Conservation (phyloP, 257 asterid genomes). For the Linderniella brevidens region DNA sequence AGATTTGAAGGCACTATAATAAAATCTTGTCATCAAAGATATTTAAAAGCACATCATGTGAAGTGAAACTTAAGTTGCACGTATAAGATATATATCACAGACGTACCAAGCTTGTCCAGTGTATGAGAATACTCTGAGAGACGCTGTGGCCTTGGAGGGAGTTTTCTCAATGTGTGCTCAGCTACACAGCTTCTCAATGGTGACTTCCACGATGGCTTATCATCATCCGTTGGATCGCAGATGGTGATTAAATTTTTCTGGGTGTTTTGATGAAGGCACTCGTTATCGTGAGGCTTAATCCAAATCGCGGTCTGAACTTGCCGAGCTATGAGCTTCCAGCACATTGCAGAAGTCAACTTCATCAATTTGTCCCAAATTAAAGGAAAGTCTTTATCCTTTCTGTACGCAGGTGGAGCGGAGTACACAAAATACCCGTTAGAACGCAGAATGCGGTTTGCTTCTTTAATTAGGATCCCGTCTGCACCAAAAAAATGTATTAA, state of each 20-base stretch:
- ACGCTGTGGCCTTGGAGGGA: constrained; percentile 72
- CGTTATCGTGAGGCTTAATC: constrained; percentile 46
- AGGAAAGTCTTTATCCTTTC: constrained; percentile 78
- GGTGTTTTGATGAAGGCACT: constrained; percentile 48
- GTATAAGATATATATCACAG: background rate
- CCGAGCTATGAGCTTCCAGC: constrained; percentile 90
- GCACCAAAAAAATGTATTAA: constrained; percentile 7
- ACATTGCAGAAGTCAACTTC: constrained; percentile 69
- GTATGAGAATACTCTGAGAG: constrained; percentile 57
- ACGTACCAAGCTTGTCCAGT: constrained; percentile 37
- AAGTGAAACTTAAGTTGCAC: too few relatives aligned
- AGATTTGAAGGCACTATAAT: too few relatives aligned
- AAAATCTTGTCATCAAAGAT: too few relatives aligned
- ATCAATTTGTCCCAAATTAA: constrained; percentile 64
- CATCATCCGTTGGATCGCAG: constrained; percentile 43
- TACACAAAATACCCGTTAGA: constrained; percentile 75
- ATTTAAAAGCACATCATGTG: too few relatives aligned
- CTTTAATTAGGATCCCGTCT: constrained; percentile 83
- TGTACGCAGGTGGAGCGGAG: constrained; percentile 96
- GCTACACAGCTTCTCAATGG: constrained; percentile 40
- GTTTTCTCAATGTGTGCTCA: constrained; percentile 19
- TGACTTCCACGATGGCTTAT: constrained; percentile 38
- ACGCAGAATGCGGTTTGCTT: constrained; percentile 64
- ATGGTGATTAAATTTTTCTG: constrained; percentile 30
- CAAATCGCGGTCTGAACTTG: constrained; percentile 90